Base-by-base conservation (phyloP, 352 stramenopile species). In the Phytophthora ohioensis region DNA sequence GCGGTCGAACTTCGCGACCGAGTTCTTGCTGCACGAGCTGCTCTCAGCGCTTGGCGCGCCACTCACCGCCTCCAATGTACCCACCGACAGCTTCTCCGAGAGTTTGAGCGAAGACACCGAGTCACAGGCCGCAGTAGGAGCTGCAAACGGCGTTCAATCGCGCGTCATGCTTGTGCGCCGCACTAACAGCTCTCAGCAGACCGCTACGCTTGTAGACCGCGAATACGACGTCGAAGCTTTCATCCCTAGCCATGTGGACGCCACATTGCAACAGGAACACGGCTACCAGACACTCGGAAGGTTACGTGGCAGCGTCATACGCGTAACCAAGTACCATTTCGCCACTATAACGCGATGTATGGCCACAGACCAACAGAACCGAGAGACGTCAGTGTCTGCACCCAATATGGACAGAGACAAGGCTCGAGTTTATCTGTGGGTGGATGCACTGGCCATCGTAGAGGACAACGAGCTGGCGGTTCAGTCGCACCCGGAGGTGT, bases 291-390 rank as follows among this genome's bases (percentile, higher is more conserved):
- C 69, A 45, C 53, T 93, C 35, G 59, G 75, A 13, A n/a, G 64
- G 0, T 71, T 93, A 3, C 71, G 76, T 1, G 85, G 85, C 15
- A 88, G 75, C 64, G 64, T 88, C 17, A 51, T 93, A 6, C 70
- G 82, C 35, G 61, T 93, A 30, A 79, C 78, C 31, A 83, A 86
- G 66, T 93, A 92, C 64, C 74, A 85, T 30, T 93, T 88, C 61
- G 70, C 80, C 35, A 90, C 80, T 5, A 63, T 78, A 3, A 48
- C 60, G 55, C 75, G 69, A 48, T 92, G 79, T 38, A 32, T 76
- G 30, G 58, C 55, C 1, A 63, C 34, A 13, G 65, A 78, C 30
- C 35, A 66, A 11, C n/a, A 54, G 5, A 69, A 8, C 12, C 46
- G 45, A 7, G 32, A 55, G 13, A 60, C 48, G n/a, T 81, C 79